These are phyloP conservation scores for Neoscytalidium dimidiatum DNA, from an alignment of 2,329 filamentous ascomycete genomes.

Conservation along the genomic window DNA sequence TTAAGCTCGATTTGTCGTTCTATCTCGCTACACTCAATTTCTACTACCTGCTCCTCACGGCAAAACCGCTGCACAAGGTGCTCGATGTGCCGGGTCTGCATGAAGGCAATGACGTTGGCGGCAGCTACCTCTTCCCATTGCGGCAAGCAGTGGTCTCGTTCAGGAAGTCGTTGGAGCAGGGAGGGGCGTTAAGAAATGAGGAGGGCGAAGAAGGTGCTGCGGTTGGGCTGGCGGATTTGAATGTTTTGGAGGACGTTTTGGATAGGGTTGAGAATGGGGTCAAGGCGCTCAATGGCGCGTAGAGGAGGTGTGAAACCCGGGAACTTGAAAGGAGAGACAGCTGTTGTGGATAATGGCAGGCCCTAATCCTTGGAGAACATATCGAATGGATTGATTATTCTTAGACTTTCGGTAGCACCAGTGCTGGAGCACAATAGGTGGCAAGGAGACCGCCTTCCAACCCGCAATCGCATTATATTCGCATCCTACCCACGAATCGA, in stretches of 20 bases:
- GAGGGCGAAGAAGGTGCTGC: slow-evolving; percentile 37
- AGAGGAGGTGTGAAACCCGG: neutral
- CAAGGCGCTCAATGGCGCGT: slow-evolving; percentile 17
- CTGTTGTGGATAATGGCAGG: too few relatives aligned
- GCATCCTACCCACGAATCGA: too few relatives aligned
- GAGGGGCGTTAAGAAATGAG: slow-evolving; percentile 34
- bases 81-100: slow-evolving; percentile 51
- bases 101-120: slow-evolving; percentile 40
- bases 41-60: slow-evolving; percentile 58
- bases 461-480: too few relatives aligned
- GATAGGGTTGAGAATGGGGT: slow-evolving; percentile 25
- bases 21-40: slow-evolving; percentile 60
- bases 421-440: too few relatives aligned
- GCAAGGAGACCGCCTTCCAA: too few relatives aligned
- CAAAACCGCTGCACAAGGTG: slow-evolving; percentile 47
- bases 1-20: slow-evolving; percentile 55
- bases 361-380: too few relatives aligned
- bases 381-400: too few relatives aligned
- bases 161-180: slow-evolving; percentile 35
- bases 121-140: slow-evolving; percentile 47
- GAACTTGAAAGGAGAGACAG: too few relatives aligned
- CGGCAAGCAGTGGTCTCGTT: slow-evolving; percentile 40
- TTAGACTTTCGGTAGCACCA: too few relatives aligned
- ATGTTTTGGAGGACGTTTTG: slow-evolving; percentile 37
- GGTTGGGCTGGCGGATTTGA: slow-evolving; percentile 37